Evolutionary conservation across 2,329 filamentous ascomycete genomes (phyloP), one percentile per base, ranked within the genome.

Genomic region (Alternaria gansuensis): DNA sequence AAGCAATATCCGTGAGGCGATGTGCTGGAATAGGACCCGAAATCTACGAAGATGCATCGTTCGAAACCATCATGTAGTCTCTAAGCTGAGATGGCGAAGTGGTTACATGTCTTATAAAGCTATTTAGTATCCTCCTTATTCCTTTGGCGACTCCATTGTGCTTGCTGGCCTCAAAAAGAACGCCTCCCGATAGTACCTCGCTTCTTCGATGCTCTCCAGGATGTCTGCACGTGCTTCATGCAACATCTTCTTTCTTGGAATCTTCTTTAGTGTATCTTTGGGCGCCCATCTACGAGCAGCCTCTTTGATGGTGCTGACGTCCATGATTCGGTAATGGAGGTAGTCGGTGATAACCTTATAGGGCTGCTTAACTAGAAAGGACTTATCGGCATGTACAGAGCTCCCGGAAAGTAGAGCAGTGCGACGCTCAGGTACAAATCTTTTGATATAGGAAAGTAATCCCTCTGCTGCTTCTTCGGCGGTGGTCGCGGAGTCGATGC

Each of bases 251-350:
- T 98, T 98, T 62, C 73, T 78, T 11, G 94, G 93, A 28, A 86
- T 87, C 43, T 82, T 81, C 54, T 81, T 80, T 61, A 90, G 72
- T 8, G 91, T 75, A 7, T 85, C 82, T n/a, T 82, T 76, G 1
- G 84, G 83, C 41, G 87, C 88, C 94, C 95, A 99, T 44, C 94
- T 84, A 64, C 87, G 86, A 17, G 89, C 90, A 23, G 92, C 93
- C 81, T 99, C 95, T 80, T 98, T 98, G 72, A 98, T 86, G 45
- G 88, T 86, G 77, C 93, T 97, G 54, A 98, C 92, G 75, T 99
- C 95, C 46, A 98, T 80, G 63, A 99, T 90, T 14, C 95, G 87
- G 79, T 99, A 93, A 78, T 96, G 91, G 66, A 99, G 81, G 77
- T 95, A 87, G 56, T 90, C 86, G 48, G 91, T 79, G 2, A 97